Evolutionary conservation across 2,329 filamentous ascomycete genomes (phyloP), one percentile per base, ranked within the genome.

Genomic region (Drechslera avenae): DNA sequence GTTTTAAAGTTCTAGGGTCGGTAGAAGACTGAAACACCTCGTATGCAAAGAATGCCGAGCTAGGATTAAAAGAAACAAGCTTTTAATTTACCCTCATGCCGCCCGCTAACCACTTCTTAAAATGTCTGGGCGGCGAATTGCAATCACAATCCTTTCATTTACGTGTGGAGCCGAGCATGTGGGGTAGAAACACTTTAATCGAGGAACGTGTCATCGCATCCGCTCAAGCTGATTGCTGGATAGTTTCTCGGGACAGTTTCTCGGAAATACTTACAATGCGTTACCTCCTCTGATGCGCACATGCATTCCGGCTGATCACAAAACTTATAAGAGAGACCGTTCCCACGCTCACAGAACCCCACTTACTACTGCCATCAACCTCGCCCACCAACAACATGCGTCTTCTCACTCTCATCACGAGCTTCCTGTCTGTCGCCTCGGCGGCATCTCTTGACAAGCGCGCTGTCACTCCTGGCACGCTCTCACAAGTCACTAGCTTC

Each of bases 401-500:
- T 48, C 40, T 68, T 31, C 56, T 67, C 19, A 41, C 59, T 21
- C 14, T 54, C 12, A 32, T 69, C 31, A 54, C 60, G 2, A 60
- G 46, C 51, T 59, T 21, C 39, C 49, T 69, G 2, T 63, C 63
- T 13, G 42, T 64, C 10, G 63, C 60, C 13, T 46, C 60, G 7
- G 63, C 65, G 12, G 58, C 59, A 10, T 56, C 65, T 4, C 33
- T 69, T 5, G 53, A 41, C 31, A 63, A 62, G 46, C 66, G 67
- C 32, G 66, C 67, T 17, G 52, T 54, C 9, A 67, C 64, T 16
- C 67, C 66, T 5, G 67, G 66, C 33, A 46, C 47, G 4, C 62
- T 78, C 16, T 64, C 66, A 9, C 69, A 76, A 45, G 74, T 81
- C 39, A 72, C 71, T 4, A 63, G 68, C 42, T 80, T 76, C 39